Percentiles rank a stretch among this genome's conserved stretches.
Conservation (phyloP, 2,329 filamentous ascomycete species). For the Talaromyces piceae region DNA sequence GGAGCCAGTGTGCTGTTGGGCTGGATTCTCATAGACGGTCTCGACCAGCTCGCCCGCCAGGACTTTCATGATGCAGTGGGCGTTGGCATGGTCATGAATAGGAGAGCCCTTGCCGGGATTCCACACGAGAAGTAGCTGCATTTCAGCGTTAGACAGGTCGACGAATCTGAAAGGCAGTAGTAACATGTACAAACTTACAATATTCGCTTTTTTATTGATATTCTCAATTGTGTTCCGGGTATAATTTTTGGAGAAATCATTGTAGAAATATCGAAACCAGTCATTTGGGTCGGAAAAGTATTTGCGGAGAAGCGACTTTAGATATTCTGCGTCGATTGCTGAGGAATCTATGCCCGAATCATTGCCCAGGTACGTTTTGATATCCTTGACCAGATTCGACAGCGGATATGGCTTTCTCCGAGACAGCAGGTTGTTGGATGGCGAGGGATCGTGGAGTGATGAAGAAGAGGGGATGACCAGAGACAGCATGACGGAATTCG, state of each 20-base stretch:
- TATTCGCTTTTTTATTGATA: constrained; percentile 72
- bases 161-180: neutral
- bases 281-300: constrained; percentile 63
- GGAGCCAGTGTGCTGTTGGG: no score
- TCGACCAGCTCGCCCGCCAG: constrained; percentile 55
- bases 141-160: neutral
- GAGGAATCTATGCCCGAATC: constrained; percentile 75
- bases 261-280: constrained; percentile 69
- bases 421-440: neutral
- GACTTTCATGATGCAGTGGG: constrained; percentile 85
- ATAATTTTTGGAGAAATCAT: constrained; percentile 63
- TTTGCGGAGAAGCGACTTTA: constrained; percentile 64
- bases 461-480: neutral
- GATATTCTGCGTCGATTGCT: constrained; percentile 67
- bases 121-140: constrained; percentile 79
- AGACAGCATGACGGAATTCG: neutral
- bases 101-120: constrained; percentile 73
- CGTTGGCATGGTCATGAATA: constrained; percentile 83
- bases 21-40: constrained; percentile 52
- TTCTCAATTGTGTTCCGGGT: constrained; percentile 86
- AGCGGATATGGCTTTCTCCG: neutral
- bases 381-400: constrained; percentile 36
- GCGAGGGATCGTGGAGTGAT: neutral
- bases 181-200: neutral
- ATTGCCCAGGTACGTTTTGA: constrained; percentile 68